Evolutionary conservation across 2,329 filamentous ascomycete species (phyloP).

Genomic region (Thielaviopsis punctulata): DNA sequence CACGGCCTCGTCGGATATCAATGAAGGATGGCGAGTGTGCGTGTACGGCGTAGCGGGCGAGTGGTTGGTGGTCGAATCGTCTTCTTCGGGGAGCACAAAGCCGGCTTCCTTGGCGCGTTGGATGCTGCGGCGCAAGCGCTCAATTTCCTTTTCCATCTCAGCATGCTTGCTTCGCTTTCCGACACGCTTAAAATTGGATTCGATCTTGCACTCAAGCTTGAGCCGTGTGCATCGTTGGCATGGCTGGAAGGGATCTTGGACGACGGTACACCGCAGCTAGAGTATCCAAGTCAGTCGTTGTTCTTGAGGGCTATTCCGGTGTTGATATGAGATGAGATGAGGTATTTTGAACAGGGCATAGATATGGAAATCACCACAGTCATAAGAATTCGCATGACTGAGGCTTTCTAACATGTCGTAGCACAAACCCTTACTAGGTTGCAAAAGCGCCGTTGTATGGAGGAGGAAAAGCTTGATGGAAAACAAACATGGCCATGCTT

Average conservation of each 20-base stretch:
- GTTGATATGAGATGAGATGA: too few species aligned
- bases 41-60: constrained; percentile 18
- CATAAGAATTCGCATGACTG: too few species aligned
- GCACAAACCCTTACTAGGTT: too few species aligned
- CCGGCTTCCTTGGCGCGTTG: constrained; percentile 42
- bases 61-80: constrained; percentile 34
- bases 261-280: constrained; percentile 67
- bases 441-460: too few species aligned
- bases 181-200: constrained; percentile 72
- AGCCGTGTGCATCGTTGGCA: constrained; percentile 66
- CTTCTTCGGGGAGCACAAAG: constrained; percentile 34
- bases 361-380: too few species aligned
- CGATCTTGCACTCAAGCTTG: constrained; percentile 70
- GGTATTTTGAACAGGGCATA: too few species aligned
- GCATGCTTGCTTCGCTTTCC: constrained; percentile 70
- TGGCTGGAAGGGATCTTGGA: constrained; percentile 61
- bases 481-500: constrained; percentile 14
- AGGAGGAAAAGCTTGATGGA: too few species aligned
- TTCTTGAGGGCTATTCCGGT: constrained; percentile 4
- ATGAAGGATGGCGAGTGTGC: constrained; percentile 43
- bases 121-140: constrained; percentile 45
- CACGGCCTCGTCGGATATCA: constrained; percentile 53
- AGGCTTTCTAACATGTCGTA: too few species aligned
- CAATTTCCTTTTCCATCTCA: constrained; percentile 74
- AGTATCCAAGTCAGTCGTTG: background rate